These are phyloP conservation scores for Nakaseomyces nivariensis DNA, from an alignment of 1,139 yeast genomes.

Conservation along the genomic window DNA sequence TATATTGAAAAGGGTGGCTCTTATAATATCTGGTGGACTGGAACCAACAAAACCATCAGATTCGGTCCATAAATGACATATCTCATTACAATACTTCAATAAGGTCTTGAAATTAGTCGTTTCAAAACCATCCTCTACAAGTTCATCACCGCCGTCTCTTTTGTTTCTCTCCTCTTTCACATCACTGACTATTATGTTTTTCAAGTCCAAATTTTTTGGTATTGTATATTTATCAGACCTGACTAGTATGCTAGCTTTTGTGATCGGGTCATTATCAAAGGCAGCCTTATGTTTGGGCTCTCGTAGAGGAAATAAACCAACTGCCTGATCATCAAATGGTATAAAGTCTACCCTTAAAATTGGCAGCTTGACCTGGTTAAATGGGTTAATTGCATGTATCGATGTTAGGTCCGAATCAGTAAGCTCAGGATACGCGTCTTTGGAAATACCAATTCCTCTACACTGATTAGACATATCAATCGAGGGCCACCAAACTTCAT, in stretches of 20 bases:
- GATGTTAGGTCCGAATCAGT: background rate
- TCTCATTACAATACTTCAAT: slow-evolving; percentile 4
- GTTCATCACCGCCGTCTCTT: background rate
- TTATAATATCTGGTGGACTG: slow-evolving; percentile 19
- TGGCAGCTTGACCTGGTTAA: background rate
- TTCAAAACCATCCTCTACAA: background rate
- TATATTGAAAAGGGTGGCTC: slow-evolving; percentile 13
- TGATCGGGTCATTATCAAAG: background rate
- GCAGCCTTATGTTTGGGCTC: background rate
- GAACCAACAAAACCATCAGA: slow-evolving; percentile 5
- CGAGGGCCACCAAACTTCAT: slow-evolving; percentile 15
- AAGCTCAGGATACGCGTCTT: background rate
- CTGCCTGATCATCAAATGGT: background rate
- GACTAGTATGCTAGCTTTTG: background rate
- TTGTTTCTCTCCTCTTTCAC: background rate
- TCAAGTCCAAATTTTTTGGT: background rate
- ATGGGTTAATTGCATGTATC: slow-evolving; percentile 2
- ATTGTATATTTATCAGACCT: background rate
- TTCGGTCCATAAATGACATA: slow-evolving; percentile 10
- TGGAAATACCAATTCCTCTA: slow-evolving; percentile 15
- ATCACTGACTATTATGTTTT: background rate
- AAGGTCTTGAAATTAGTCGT: slow-evolving; percentile 4
- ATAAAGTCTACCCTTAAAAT: background rate
- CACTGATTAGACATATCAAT: slow-evolving; percentile 12
- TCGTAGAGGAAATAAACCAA: background rate